Base-by-base conservation (phyloP, 2,329 filamentous ascomycete species). In the Colletotrichum sp. region DNA sequence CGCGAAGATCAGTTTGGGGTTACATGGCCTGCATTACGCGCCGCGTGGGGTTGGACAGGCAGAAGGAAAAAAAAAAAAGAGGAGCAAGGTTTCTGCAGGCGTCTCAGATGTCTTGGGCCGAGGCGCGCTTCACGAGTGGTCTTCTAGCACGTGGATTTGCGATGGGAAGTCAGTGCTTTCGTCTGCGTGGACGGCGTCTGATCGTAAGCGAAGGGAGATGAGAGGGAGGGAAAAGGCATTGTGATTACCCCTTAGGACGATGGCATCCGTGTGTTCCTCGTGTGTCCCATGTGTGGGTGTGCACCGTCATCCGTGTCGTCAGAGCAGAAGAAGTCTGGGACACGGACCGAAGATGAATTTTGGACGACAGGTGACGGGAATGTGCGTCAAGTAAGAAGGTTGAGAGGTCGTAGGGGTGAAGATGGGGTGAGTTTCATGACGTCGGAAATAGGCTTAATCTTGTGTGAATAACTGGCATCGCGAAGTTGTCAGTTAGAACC, bases 41-140 rank as follows among this genome's bases (percentile, higher is more conserved):
- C 62, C 27, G 29, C 58, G 43, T 34, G 67, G 47, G 54, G 54
- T 43, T 51, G n/a, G 8, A 51, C 43, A 51, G 43, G 43, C 43
- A 51, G 43, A 21, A 61, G 15, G 13, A 58, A 59, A 43, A 29
- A 54, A 21, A 61, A 34, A 16, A 63, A 59, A 43, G 47, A 54
- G 36, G 55, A 18, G 31, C 33, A 62, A 67, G 38, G 57, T 73
- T 73, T 66, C 12, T 33, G 34, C 58, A 51, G 43, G 31, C 68
- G 68, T 71, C 68, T 71, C 72, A 63, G 63, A 38, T 73, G 34
- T 54, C 57, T 71, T 72, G 68, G 55, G 43, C 68, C 62, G 57
- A 67, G 61, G 62, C 62, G 55, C 57, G 57, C 55, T n/a, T 66
- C 16, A 33, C 33, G 43, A 27, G n/a, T 70, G 67, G 57, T 24